These are phyloP conservation scores for Globisporangium middletonii DNA, from an alignment of 352 stramenopile genomes.

Conservation along the genomic window DNA sequence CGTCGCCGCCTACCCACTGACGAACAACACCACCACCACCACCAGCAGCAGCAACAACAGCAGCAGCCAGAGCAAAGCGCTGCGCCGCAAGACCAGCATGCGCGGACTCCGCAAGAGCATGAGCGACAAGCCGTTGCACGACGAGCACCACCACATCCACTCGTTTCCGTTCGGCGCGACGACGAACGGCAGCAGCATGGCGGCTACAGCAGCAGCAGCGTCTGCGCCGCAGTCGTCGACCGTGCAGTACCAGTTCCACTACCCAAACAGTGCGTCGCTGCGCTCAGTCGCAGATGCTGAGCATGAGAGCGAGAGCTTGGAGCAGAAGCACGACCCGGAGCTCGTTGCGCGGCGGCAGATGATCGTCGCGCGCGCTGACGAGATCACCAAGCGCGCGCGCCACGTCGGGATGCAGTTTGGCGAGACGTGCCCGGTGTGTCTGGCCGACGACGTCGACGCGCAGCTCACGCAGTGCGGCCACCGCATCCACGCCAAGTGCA, in stretches of 20 bases:
- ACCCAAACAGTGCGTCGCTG: conserved; percentile 28
- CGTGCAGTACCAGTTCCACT: neutral
- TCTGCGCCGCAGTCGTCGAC: neutral
- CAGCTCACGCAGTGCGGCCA: conserved; percentile 58
- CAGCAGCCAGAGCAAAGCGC: conserved; percentile 1
- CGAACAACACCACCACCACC: conserved; percentile 1
- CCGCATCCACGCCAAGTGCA: conserved; percentile 70
- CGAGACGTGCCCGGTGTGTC: conserved; percentile 62
- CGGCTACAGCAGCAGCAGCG: conserved; percentile 2
- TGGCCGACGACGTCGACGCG: conserved; percentile 69
- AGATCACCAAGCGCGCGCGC: conserved; percentile 56
- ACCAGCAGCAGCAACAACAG: conserved; percentile 1
- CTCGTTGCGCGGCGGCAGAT: conserved; percentile 17
- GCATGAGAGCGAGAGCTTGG: conserved; percentile 14
- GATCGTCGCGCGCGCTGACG: conserved; percentile 54
- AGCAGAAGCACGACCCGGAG: conserved; percentile 21
- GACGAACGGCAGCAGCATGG: conserved; percentile 1
- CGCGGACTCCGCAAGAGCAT: conserved; percentile 22
- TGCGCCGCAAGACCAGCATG: conserved; percentile 26
- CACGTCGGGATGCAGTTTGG: conserved; percentile 60
- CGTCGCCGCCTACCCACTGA: conserved; percentile 4
- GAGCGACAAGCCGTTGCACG: conserved; percentile 22
- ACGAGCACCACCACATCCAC: conserved; percentile 1
- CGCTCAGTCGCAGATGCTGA: conserved; percentile 25
- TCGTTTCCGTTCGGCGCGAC: neutral